These are phyloP conservation scores for Byssoonygena ceratinophila DNA, from an alignment of 2,329 filamentous ascomycete species.

Conservation along the genomic window DNA sequence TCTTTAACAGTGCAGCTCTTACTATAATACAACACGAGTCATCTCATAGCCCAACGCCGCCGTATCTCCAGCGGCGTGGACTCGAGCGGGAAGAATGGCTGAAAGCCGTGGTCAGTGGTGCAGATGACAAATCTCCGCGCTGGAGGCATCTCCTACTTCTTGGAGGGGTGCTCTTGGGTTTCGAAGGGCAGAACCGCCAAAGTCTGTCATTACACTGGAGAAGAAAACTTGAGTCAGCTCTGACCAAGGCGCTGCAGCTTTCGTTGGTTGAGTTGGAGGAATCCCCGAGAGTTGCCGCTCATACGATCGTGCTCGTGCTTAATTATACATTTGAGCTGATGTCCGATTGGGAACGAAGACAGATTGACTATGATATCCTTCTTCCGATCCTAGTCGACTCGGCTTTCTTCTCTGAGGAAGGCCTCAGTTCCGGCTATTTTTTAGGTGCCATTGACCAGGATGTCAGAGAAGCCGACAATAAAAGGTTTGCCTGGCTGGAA, in stretches of 20 bases:
- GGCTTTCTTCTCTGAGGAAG: slow-evolving; percentile 58
- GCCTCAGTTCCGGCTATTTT: slow-evolving; percentile 66
- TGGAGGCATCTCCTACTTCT: slow-evolving; percentile 82
- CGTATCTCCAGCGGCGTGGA: slow-evolving; percentile 40
- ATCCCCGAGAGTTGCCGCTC: slow-evolving; percentile 41
- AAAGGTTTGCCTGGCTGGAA: slow-evolving; percentile 56
- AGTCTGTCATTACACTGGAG: slow-evolving; percentile 55
- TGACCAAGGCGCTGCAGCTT: slow-evolving; percentile 67
- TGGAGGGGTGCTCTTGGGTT: slow-evolving; percentile 65
- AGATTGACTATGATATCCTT: slow-evolving; percentile 57
- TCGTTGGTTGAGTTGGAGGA: slow-evolving; percentile 51
- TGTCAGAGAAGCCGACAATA: slow-evolving; percentile 44
- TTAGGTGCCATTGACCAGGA: slow-evolving; percentile 59
- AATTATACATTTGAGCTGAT: slow-evolving; percentile 67
- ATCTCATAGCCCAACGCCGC: slow-evolving; percentile 27
- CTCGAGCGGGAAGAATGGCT: slow-evolving; percentile 48
- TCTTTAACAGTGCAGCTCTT: slow-evolving; percentile 52
- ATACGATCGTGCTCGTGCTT: slow-evolving; percentile 56
- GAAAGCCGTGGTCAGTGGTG: slow-evolving; percentile 48
- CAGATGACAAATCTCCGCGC: slow-evolving; percentile 52
- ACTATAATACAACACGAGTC: slow-evolving; percentile 42
- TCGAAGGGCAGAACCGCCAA: slow-evolving; percentile 53
- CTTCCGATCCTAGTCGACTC: slow-evolving; percentile 59
- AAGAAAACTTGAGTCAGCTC: slow-evolving; percentile 58
- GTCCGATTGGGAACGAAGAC: slow-evolving; percentile 47